Evolutionary conservation across 1,284 basidiomycete species (phyloP), one percentile per base, ranked within the genome.

Genomic region (Afroboletus lepidellus): DNA sequence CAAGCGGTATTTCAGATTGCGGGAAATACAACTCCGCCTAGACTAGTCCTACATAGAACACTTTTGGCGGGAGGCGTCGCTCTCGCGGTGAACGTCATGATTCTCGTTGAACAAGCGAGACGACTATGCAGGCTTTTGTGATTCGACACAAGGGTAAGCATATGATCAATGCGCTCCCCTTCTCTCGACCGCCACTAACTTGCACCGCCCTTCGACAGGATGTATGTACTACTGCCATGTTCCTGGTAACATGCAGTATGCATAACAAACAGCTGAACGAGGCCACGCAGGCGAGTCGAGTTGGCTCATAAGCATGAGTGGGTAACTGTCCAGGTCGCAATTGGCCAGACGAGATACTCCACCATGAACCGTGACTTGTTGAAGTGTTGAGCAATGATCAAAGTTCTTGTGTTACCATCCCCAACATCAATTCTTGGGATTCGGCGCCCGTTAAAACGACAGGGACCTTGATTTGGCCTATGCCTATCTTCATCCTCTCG

Each of bases 381-480:
- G 16, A 34, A 34, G 13, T 34, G 13, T 5, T 34, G 33, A 34
- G 8, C 33, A 8, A 18, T 20, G 13, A 9, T 45, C 41, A 54
- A 30, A 48, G 29, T 33, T 46, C 46, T n/a, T 25, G 34, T 16
- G 29, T 24, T 4, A 56, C 58, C 33, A 39, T 59, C 23, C 45
- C 39, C 25, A 42, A 33, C 5, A 62, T 41, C 60, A 57, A 62
- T 21, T 51, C 47, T 13, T 41, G 44, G 11, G 47, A 36, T 15
- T 48, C 48, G 9, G 20, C 29, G 13, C 51, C 24, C 2, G 36
- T 24, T 41, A 59, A 24, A 33, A 60, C 52, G 4, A 61, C 52
- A 3, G 54, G 59, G 5, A 61, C 54, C 33, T 61, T 60, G 33
- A 57, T 41, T 48, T 60, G 60, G 12, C 54, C 51, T 1, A 51